phyloP scores from a whole-genome alignment of 2,329 filamentous ascomycete species.

The Talaromyces rugulosus region DNA sequence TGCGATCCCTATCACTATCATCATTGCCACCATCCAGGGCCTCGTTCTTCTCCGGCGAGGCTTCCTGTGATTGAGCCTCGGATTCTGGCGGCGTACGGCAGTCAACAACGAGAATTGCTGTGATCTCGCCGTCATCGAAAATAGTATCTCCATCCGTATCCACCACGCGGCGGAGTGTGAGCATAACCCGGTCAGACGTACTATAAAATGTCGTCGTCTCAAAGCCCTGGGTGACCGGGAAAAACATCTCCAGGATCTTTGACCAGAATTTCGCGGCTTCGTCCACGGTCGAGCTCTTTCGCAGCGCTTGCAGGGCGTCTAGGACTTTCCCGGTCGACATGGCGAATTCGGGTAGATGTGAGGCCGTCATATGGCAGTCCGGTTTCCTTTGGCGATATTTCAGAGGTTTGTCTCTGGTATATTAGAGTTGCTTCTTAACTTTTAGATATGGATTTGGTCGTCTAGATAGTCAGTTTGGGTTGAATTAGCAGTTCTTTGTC shows the following conservation, averaged over 20 bases:
- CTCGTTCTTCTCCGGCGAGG: neutral
- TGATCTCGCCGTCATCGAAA: neutral
- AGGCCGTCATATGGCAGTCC: neutral
- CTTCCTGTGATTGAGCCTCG: neutral
- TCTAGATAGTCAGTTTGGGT: too few species aligned
- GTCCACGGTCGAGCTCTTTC: slow-evolving; percentile 4
- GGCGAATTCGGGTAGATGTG: slow-evolving; percentile 3
- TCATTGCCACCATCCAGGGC: neutral
- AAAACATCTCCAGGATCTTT: slow-evolving; percentile 4
- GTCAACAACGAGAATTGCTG: slow-evolving; percentile 2
- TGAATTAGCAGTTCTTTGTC: neutral
- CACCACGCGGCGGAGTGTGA: neutral
- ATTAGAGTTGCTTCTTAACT: neutral
- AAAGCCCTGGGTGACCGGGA: slow-evolving; percentile 8
- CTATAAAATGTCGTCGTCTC: neutral
- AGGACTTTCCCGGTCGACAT: slow-evolving; percentile 6
- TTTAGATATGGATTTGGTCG: neutral
- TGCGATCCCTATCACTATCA: neutral
- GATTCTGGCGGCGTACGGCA: neutral
- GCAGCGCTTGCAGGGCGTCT: slow-evolving; percentile 4
- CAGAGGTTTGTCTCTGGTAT: neutral
- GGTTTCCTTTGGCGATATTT: neutral
- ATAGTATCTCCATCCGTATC: slow-evolving; percentile 5
- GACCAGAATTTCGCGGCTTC: slow-evolving; percentile 7
- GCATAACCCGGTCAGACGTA: neutral